Evolutionary conservation across 169 alveolate genomes (phyloP), one percentile per base, ranked within the genome.

Genomic region (Fabrea salina): DNA sequence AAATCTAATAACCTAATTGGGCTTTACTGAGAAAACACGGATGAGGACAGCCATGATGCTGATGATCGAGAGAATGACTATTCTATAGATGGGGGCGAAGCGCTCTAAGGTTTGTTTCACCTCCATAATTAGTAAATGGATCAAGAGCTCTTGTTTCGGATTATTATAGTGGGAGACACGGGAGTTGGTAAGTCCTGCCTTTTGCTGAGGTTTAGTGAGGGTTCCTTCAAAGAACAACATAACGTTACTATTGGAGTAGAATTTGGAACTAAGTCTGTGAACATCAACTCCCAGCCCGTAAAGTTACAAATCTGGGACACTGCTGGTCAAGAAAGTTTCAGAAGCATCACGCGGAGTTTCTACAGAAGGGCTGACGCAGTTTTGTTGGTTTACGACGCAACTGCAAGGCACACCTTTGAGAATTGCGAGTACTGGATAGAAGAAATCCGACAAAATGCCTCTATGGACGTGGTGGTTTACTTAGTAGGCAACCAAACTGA

Each of bases 401-500:
- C 99, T 37, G 89, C 95, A 59, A 95, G 96, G 64, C 88, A 87
- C 30, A 82, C 97, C 40, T 97, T 97, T 87, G 82, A 91, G 51
- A 96, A 93, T 83, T 93, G 96, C 67, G 82, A 96, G 50, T 25
- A 86, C 71, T 91, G 98, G 99, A 91, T 97, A 78, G 99, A 97
- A 76, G 99, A 99, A 84, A 91, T 99, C 49, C 89, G 99, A 78
- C 96, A 95, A 78, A 95, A 97, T 68, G 98, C 99, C 0, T 99
- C 98, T 75, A 99, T 98, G 11, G 99, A 98, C 82, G 97, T 98
- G 51, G 99, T 98, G 22, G 96, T 98, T 32, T 95, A 96, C 93
- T 91, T 99, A 44, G 99, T 99, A 4, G 99, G 99, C 43, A 99
- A 99, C 91, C 98, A 98, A 90, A 92, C 97, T n/a, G 99, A 98